A percentile compares a stretch with the other conserved stretches of the same genome.
Evolutionary conservation across 257 asterid species (phyloP).

Genomic region (Eucommia ulmoides): DNA sequence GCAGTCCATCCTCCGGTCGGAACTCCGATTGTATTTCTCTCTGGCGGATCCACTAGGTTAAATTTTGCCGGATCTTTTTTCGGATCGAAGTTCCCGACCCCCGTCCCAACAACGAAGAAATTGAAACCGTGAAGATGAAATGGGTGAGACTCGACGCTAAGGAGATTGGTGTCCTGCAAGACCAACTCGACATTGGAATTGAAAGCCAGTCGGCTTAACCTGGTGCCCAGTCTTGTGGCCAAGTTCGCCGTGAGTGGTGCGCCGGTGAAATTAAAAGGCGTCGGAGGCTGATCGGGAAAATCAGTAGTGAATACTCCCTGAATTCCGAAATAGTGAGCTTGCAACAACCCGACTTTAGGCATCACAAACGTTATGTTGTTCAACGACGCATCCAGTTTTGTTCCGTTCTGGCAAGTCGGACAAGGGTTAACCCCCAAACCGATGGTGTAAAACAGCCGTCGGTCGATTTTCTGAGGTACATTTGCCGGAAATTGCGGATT

Average conservation of each 20-base stretch:
- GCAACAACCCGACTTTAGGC: conserved; percentile 66
- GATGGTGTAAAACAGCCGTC: conserved; percentile 45
- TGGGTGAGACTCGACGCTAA: not conserved
- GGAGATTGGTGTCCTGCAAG: not conserved
- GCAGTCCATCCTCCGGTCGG: conserved; percentile 98
- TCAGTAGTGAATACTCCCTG: conserved; percentile 24
- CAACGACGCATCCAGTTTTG: conserved; percentile 43
- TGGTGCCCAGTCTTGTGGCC: too few species aligned
- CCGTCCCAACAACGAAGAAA: not conserved
- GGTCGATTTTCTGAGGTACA: conserved; percentile 56
- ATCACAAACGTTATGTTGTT: conserved; percentile 29
- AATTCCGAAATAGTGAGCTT: conserved; percentile 13
- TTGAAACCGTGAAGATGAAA: not conserved
- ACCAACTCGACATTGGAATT: not conserved
- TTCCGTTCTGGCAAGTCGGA: conserved; percentile 63
- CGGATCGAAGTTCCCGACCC: not conserved
- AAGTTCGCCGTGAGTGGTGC: not conserved
- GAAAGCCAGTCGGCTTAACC: not conserved
- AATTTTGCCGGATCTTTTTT: not conserved
- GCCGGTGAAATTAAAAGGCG: not conserved
- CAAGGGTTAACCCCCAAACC: conserved; percentile 79
- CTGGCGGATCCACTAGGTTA: conserved; percentile 27
- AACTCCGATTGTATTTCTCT: conserved; percentile 35
- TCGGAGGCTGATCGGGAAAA: not conserved
- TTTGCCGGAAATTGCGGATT: conserved; percentile 56